phyloP scores from a whole-genome alignment of 805 yeast genomes.

The Schwanniomyces vanrijiae region DNA sequence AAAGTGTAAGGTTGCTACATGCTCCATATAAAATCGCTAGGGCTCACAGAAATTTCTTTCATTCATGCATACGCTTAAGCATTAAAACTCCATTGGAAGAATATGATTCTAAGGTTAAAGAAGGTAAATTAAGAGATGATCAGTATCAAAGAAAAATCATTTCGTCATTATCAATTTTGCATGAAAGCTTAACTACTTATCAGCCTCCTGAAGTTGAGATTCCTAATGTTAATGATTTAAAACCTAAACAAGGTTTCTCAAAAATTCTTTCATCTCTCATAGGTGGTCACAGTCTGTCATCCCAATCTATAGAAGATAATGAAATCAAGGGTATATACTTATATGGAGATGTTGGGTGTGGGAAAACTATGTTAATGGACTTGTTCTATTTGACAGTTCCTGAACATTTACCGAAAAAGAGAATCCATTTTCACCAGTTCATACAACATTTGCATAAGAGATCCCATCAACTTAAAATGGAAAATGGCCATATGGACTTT shows the following conservation, averaged over 20 bases:
- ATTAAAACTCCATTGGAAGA: conserved; percentile 48
- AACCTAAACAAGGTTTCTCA: conserved; percentile 47
- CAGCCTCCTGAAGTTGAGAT: conserved; percentile 58
- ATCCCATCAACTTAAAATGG: conserved; percentile 67
- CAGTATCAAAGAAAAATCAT: conserved; percentile 78
- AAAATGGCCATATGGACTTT: conserved; percentile 56
- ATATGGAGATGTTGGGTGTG: conserved; percentile 98
- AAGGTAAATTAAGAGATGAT: conserved; percentile 64
- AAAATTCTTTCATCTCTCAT: conserved; percentile 12
- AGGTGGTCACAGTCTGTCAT: conserved; percentile 2
- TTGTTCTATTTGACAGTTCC: conserved; percentile 87
- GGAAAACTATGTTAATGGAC: conserved; percentile 98
- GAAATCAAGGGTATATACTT: conserved; percentile 80
- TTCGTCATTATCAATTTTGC: conserved; percentile 57
- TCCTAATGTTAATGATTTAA: conserved; percentile 53
- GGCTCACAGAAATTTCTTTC: conserved; percentile 1
- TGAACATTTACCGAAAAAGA: conserved; percentile 64
- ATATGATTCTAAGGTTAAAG: conserved; percentile 48
- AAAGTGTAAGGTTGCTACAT: background rate
- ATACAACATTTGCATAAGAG: conserved; percentile 93
- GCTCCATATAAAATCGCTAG: background rate
- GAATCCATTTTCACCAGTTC: conserved; percentile 94
- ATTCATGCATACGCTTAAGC: background rate
- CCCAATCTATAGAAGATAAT: conserved; percentile 21
- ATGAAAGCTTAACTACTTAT: conserved; percentile 53